Evolutionary conservation across 78 protist genomes (phyloP).

Genomic region (Tieghemostelium lacteum): DNA sequence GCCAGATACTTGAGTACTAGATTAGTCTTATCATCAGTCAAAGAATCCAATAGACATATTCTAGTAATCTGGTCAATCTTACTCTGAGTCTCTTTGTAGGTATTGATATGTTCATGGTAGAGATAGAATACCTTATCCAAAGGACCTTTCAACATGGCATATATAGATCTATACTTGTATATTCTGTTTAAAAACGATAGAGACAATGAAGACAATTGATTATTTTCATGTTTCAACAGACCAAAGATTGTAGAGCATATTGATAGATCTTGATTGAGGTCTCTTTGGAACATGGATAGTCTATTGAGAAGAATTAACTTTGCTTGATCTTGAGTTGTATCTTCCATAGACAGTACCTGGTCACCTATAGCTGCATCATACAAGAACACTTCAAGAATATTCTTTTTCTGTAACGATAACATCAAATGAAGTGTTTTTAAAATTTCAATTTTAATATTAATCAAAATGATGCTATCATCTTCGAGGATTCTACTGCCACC

Average conservation of each 20-base stretch:
- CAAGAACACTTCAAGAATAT: conserved; percentile 39
- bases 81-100: conserved; percentile 28
- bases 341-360: neutral
- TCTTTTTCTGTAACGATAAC: conserved; percentile 58
- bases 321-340: neutral
- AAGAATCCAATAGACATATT: conserved; percentile 44
- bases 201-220: conserved; percentile 24
- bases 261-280: neutral
- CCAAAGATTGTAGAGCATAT: conserved; percentile 2
- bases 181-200: conserved; percentile 16
- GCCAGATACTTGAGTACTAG: conserved; percentile 25
- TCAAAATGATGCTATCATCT: conserved; percentile 41
- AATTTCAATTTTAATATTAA: conserved; percentile 54
- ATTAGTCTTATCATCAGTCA: conserved; percentile 29
- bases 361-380: conserved; percentile 9
- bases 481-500: conserved; percentile 65
- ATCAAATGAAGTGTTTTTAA: conserved; percentile 55
- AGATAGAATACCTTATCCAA: conserved; percentile 23
- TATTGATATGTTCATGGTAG: neutral
- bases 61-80: conserved; percentile 33
- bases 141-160: conserved; percentile 37
- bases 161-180: conserved; percentile 38
- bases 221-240: conserved; percentile 58
- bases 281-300: neutral
- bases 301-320: conserved; percentile 2